These are phyloP conservation scores for Thalassiosira livingstoniorum DNA, from an alignment of 352 stramenopile species.

Conservation along the genomic window DNA sequence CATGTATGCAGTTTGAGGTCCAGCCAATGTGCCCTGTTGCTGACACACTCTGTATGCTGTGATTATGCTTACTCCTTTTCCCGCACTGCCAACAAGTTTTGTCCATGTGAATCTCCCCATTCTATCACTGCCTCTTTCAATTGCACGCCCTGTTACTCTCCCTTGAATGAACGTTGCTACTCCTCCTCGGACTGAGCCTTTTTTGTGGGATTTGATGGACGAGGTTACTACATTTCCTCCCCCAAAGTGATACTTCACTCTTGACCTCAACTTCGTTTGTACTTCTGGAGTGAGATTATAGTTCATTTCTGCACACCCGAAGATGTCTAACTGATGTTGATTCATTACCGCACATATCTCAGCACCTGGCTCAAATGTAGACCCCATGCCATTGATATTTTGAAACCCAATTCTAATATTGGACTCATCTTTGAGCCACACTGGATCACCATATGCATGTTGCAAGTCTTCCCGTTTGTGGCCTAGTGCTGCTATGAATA, in stretches of 20 bases:
- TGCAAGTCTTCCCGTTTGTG: no score
- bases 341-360: background rate
- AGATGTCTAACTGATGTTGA: background rate
- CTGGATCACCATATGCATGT: no score
- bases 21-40: background rate
- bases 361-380: background rate
- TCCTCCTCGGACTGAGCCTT: conserved; percentile 15
- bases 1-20: background rate
- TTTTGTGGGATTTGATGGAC: no score
- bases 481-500: no score
- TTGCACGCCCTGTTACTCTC: background rate
- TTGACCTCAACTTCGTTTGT: background rate
- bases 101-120: conserved; percentile 4
- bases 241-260: background rate
- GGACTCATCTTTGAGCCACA: background rate
- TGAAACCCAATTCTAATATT: background rate
- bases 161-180: conserved; percentile 3
- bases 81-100: background rate
- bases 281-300: background rate
- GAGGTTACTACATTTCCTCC: background rate
- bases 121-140: background rate
- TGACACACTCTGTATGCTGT: conserved; percentile 21
- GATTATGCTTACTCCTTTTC: conserved; percentile 12
- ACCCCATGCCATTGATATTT: background rate
- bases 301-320: background rate